These are phyloP conservation scores for Jatropha multifida DNA, from an alignment of 441 rosid species.

Conservation along the genomic window DNA sequence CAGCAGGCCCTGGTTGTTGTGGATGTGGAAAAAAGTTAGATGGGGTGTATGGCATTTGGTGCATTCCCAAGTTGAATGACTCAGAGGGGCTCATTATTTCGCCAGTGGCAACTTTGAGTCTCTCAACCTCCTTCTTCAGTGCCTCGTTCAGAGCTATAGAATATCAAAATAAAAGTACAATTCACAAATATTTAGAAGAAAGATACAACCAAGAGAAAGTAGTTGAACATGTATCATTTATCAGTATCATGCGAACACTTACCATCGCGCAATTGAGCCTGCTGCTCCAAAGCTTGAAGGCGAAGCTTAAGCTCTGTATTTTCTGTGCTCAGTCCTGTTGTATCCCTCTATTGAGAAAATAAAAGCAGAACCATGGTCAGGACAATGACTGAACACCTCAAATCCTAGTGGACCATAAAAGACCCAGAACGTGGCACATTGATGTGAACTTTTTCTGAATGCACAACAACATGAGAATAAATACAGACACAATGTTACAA, in stretches of 20 bases:
- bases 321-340: constrained; percentile 63
- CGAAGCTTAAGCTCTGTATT: constrained; percentile 80
- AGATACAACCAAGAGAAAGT: not conserved
- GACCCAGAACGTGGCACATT: not conserved
- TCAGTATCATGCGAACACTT: constrained; percentile 9
- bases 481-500: too few species aligned
- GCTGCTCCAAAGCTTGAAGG: constrained; percentile 83
- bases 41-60: constrained; percentile 43
- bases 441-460: too few species aligned
- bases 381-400: not conserved
- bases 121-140: constrained; percentile 75
- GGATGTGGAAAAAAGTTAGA: constrained; percentile 43
- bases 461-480: not conserved
- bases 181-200: not conserved
- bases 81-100: constrained; percentile 50
- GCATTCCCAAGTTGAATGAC: constrained; percentile 57
- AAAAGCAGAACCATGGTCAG: not conserved
- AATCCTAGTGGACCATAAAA: not conserved
- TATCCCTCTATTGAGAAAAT: constrained; percentile 56
- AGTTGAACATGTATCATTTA: not conserved
- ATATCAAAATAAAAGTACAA: constrained; percentile 3
- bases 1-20: constrained; percentile 37
- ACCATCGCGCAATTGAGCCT: constrained; percentile 87
- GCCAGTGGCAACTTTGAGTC: constrained; percentile 76
- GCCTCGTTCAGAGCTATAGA: constrained; percentile 71